Evolutionary conservation across 192 early-diverging fungal species (phyloP).

Genomic region (Jimgerdemannia lactiflua): DNA sequence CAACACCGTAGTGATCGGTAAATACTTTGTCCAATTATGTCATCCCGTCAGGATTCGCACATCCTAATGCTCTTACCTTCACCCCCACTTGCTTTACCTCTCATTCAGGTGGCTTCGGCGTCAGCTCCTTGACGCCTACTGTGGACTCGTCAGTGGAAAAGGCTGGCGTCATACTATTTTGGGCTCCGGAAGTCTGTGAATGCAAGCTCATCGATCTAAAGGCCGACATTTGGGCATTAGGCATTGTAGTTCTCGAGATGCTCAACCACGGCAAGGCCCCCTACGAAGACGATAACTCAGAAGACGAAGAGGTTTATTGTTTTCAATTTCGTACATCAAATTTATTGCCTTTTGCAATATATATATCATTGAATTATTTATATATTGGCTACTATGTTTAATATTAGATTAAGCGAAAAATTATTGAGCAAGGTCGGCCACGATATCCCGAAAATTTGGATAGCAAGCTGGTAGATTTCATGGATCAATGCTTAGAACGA

Average conservation of each 20-base stretch:
- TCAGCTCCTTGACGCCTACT: slow-evolving; percentile 30
- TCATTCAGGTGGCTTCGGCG: slow-evolving; percentile 31
- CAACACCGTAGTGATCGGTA: slow-evolving; percentile 34
- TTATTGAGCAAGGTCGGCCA: slow-evolving; percentile 21
- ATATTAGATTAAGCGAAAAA: slow-evolving; percentile 32
- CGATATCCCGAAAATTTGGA: slow-evolving; percentile 21
- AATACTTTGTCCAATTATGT: slow-evolving; percentile 1
- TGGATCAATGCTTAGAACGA: slow-evolving; percentile 27
- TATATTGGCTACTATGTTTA: background rate
- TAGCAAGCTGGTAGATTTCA: slow-evolving; percentile 22
- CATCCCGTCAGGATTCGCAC: no score
- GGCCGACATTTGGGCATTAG: slow-evolving; percentile 36
- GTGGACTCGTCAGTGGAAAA: slow-evolving; percentile 33
- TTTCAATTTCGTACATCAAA: no score
- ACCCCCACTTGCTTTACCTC: background rate
- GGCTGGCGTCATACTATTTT: slow-evolving; percentile 37
- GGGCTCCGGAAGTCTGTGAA: slow-evolving; percentile 12
- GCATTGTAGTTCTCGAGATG: slow-evolving; percentile 38
- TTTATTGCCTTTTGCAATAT: no score
- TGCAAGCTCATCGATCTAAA: slow-evolving; percentile 28
- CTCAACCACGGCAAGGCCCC: slow-evolving; percentile 34
- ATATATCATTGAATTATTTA: background rate
- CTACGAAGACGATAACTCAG: slow-evolving; percentile 35
- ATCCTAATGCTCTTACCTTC: background rate
- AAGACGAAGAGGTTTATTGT: slow-evolving; percentile 29